Evolutionary conservation across 495 filamentous ascomycete species (phyloP).

Genomic region (Symbiotaphrina buchneri): DNA sequence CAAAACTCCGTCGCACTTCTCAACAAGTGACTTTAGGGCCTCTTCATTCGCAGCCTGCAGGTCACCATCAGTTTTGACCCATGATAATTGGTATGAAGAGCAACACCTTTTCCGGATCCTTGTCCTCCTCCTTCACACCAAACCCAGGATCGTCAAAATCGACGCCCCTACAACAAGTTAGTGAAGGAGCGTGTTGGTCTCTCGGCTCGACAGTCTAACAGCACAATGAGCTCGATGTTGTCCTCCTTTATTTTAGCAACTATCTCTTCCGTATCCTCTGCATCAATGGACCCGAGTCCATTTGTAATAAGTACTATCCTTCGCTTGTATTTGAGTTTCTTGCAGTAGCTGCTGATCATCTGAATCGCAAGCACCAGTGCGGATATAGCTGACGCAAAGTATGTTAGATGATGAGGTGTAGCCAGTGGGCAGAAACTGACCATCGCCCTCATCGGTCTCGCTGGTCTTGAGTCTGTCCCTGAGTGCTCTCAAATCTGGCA

Average conservation of each 20-base stretch:
- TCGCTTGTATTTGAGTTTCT: conserved; percentile 71
- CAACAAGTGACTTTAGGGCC: conserved; percentile 34
- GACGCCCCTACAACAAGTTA: conserved; percentile 42
- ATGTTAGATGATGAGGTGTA: conserved; percentile 6
- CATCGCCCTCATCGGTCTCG: conserved; percentile 51
- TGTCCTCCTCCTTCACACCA: conserved; percentile 85
- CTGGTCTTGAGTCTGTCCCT: conserved; percentile 37
- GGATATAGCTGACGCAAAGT: conserved; percentile 34
- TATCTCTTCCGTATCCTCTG: conserved; percentile 41
- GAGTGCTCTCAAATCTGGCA: conserved; percentile 45
- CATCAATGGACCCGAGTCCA: conserved; percentile 45
- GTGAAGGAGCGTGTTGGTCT: conserved; percentile 1
- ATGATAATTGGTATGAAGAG: not conserved
- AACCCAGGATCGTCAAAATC: conserved; percentile 91
- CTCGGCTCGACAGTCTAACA: conserved; percentile 30
- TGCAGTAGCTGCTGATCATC: conserved; percentile 67
- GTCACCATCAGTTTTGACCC: conserved; percentile 4
- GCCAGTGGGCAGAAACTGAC: conserved; percentile 13
- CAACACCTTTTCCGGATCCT: conserved; percentile 42
- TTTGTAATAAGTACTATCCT: conserved; percentile 74
- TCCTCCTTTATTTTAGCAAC: conserved; percentile 44
- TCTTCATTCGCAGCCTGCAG: conserved; percentile 44
- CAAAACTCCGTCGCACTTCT: conserved; percentile 42
- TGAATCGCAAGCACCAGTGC: conserved; percentile 65
- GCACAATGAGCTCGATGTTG: conserved; percentile 51